Base-by-base conservation (phyloP, 371 early-diverging fungal species). In the Rhizopus stolonifer region DNA sequence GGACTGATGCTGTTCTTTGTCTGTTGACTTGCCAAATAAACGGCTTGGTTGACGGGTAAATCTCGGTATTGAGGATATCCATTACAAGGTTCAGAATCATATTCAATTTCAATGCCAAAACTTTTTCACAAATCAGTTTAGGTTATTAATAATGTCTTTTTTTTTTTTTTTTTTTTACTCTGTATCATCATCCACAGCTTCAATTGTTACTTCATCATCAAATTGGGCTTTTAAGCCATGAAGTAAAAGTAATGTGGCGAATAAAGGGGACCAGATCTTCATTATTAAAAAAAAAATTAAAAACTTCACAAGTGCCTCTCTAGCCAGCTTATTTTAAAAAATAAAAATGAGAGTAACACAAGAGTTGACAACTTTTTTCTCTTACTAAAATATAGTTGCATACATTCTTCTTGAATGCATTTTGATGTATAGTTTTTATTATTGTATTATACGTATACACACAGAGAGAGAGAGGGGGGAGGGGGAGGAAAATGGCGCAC, bases 31-130 rank as follows among this genome's bases (percentile, higher is more conserved):
- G 43, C 76, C 13, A 69, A 55, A 44, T 63, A 75, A 33, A 72
- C 62, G 4, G 52, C 69, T 26, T 67, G 61, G 26, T 72, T 66
- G 21, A 69, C 46, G 19, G 72, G 72, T 40, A 75, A 24, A 1
- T 67, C 31, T 23, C 57, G 49, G 9, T 67, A 59, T 15, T 72
- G 56, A 0, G 76, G 70, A 15, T 58, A 67, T 5, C 65, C 68
- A 34, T 75, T 75, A 42, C 76, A 75, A 26, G 72, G 68, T 13
- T 58, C 49, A 9, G 15, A 34, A 4, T 36, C 52, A 24, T 34
- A 18, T 18, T 43, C 52, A 3, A 43, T 34, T 31, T 43, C 38
- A 22, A 45, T 8, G 9, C 43, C 19, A 8, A 22, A 8, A 36
- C 45, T 45, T 21, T 10, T 19, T 26, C 2, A 17, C 1, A 24